Conservation (phyloP, 164 flowering plant species). For the Macadamia tetraphylla region DNA sequence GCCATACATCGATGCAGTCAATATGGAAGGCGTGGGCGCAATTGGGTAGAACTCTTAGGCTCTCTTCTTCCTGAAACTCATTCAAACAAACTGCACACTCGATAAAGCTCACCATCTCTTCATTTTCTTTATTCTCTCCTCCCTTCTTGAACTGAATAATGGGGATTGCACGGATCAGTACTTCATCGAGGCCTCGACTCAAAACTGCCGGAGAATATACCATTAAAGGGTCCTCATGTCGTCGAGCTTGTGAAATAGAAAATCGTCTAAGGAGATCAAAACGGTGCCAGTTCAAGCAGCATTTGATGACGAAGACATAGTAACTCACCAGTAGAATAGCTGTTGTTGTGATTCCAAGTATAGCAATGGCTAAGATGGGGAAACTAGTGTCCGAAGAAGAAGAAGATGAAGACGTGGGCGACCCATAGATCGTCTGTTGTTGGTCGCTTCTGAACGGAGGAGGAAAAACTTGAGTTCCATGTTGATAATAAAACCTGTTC, state of each 20-base stretch:
- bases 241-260: slow-evolving; percentile 29
- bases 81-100: slow-evolving; percentile 89
- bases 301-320: slow-evolving; percentile 88
- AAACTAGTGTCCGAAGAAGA: slow-evolving; percentile 41
- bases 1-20: slow-evolving; percentile 97
- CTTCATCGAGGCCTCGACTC: slow-evolving; percentile 61
- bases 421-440: background rate
- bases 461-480: slow-evolving; percentile 11
- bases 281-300: slow-evolving; percentile 74
- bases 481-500: slow-evolving; percentile 5
- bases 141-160: slow-evolving; percentile 45
- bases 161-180: slow-evolving; percentile 70
- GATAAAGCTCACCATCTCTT: slow-evolving; percentile 17
- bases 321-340: slow-evolving; percentile 75
- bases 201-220: slow-evolving; percentile 23
- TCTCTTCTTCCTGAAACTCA: slow-evolving; percentile 80
- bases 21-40: slow-evolving; percentile 82
- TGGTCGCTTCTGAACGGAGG: slow-evolving; percentile 15
- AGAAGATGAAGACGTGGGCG: slow-evolving; percentile 25
- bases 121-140: slow-evolving; percentile 19
- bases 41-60: slow-evolving; percentile 60
- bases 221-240: slow-evolving; percentile 29
- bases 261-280: slow-evolving; percentile 48
- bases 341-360: slow-evolving; percentile 78
- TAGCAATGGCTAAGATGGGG: slow-evolving; percentile 73